Evolutionary conservation across 768 basidiomycete species (phyloP).

Genomic region (Hirschioporus abietinus): DNA sequence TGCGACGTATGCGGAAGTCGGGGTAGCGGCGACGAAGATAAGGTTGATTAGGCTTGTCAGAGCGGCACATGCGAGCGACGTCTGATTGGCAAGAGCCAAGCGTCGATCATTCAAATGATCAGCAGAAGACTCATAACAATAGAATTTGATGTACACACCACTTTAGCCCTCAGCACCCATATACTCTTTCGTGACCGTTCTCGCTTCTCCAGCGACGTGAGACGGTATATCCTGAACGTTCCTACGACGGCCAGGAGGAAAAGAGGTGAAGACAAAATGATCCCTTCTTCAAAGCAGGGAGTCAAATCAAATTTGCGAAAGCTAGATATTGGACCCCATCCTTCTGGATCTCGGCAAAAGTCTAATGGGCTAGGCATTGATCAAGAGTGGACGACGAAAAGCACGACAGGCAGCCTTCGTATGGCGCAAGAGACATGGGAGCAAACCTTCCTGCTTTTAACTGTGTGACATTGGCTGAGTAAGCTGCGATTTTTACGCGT

Average conservation of each 20-base stretch:
- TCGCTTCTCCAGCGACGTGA: constrained; percentile 23
- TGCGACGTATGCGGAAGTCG: constrained; percentile 28
- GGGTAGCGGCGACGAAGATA: constrained; percentile 30
- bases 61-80: constrained; percentile 42
- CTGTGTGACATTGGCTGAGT: too few relatives aligned
- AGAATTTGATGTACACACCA: constrained; percentile 42
- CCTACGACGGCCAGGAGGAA: constrained; percentile 28
- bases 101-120: constrained; percentile 5
- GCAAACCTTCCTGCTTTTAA: too few relatives aligned
- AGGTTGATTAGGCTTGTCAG: constrained; percentile 40
- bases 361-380: constrained; percentile 8
- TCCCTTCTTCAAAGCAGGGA: constrained; percentile 75
- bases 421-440: not conserved
- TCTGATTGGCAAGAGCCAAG: constrained; percentile 29
- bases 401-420: not conserved
- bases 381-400: not conserved
- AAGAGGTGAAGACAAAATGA: constrained; percentile 52
- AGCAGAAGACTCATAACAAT: not conserved
- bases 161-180: constrained; percentile 52
- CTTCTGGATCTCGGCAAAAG: constrained; percentile 51
- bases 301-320: constrained; percentile 70
- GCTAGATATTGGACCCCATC: constrained; percentile 58
- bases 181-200: constrained; percentile 42
- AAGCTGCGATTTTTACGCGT: too few relatives aligned
- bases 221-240: constrained; percentile 31